Evolutionary conservation across 176 grass and related monocot genomes (phyloP).

Genomic region (Chrysopogon serrulatus): DNA sequence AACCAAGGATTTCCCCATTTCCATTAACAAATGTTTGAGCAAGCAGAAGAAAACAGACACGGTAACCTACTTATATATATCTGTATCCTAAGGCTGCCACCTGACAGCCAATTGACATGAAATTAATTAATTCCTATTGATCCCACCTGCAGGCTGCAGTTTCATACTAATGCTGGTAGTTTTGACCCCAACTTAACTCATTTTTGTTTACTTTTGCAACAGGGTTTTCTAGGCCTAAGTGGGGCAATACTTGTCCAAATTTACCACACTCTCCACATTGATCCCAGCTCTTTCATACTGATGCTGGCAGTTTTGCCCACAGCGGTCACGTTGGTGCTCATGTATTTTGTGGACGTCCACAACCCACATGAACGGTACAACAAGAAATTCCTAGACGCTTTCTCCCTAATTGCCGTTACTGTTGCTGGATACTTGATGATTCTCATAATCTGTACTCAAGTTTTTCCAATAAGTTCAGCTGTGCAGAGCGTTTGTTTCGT

Average conservation of each 20-base stretch:
- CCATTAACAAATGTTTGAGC: neutral
- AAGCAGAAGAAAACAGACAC: neutral
- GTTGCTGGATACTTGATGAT: slow-evolving; percentile 83
- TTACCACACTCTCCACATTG: slow-evolving; percentile 37
- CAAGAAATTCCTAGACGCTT: slow-evolving; percentile 75
- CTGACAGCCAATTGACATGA: neutral
- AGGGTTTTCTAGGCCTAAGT: slow-evolving; percentile 89
- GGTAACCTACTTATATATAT: too few relatives aligned
- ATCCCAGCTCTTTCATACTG: slow-evolving; percentile 67
- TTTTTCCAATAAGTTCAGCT: slow-evolving; percentile 41
- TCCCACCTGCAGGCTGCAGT: neutral
- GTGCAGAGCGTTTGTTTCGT: slow-evolving; percentile 40
- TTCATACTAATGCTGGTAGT: neutral
- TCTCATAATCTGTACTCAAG: slow-evolving; percentile 68
- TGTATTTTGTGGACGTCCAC: slow-evolving; percentile 68
- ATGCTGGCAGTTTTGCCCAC: slow-evolving; percentile 71
- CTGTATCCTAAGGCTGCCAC: too few relatives aligned
- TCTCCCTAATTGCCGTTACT: slow-evolving; percentile 68
- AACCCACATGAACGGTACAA: slow-evolving; percentile 19
- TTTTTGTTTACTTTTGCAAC: slow-evolving; percentile 7
- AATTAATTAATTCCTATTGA: neutral
- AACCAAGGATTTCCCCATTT: neutral
- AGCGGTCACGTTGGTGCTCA: slow-evolving; percentile 55
- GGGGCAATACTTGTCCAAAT: slow-evolving; percentile 83
- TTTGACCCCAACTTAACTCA: neutral